Percentiles rank a stretch among this genome's conserved stretches.
Conservation (phyloP, 805 yeast genomes). For the Candida sphagnicola region DNA sequence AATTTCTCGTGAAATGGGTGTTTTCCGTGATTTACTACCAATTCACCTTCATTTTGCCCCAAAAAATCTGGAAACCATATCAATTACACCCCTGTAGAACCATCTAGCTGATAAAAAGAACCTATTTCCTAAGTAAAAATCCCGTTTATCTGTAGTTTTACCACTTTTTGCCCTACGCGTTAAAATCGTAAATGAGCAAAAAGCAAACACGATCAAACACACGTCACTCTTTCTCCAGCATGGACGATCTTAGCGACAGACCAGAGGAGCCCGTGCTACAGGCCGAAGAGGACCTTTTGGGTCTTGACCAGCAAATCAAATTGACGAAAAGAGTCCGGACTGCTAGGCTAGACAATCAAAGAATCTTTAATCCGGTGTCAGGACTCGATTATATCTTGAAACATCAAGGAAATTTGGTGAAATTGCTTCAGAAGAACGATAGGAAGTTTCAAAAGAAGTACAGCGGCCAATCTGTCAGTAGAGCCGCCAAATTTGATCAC, state of each 20-base stretch:
- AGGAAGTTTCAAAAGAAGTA: conserved; percentile 10
- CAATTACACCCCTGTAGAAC: too few species aligned
- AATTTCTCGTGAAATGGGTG: too few species aligned
- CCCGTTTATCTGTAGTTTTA: too few species aligned
- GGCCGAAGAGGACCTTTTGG: conserved; percentile 22
- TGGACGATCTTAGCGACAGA: neutral
- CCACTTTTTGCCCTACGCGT: too few species aligned
- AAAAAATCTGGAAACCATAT: too few species aligned
- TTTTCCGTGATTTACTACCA: too few species aligned
- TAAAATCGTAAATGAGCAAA: too few species aligned
- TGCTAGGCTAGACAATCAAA: conserved; percentile 36
- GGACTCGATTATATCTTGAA: conserved; percentile 32
- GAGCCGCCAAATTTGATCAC: conserved; percentile 20
- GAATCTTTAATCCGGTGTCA: conserved; percentile 27
- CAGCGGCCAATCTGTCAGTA: conserved; percentile 1
- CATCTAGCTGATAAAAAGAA: too few species aligned
- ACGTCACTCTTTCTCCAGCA: neutral
- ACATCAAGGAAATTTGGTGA: conserved; percentile 19
- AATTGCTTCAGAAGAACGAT: conserved; percentile 18
- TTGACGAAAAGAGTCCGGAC: conserved; percentile 26
- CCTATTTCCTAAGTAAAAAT: too few species aligned
- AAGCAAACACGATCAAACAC: too few species aligned
- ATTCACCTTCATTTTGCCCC: too few species aligned
- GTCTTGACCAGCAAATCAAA: conserved; percentile 34
- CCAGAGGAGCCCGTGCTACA: neutral